These are phyloP conservation scores for Ascochyta fabae DNA, from an alignment of 2,329 filamentous ascomycete species.

Conservation along the genomic window DNA sequence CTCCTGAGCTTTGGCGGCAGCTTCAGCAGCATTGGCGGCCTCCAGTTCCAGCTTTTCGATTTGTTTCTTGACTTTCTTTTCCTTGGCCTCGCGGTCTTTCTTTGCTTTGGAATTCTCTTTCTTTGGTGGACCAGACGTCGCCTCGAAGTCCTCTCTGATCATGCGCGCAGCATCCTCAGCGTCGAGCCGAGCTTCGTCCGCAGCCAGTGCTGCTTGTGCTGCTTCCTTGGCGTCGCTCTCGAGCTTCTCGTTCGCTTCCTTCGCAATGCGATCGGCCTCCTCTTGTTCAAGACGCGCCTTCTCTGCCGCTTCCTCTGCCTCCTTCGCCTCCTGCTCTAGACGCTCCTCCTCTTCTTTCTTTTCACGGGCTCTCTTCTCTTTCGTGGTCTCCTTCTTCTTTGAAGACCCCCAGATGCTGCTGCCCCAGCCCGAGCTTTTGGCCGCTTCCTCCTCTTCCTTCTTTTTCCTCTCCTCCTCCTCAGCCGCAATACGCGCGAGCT, in stretches of 20 bases:
- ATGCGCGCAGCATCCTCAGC: conserved; percentile 10
- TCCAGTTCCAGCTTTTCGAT: conserved; percentile 37
- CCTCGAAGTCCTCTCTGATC: conserved; percentile 32
- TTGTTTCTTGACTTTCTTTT: conserved; percentile 37
- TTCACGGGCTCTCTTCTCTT: conserved; percentile 42
- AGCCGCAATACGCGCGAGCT: conserved; percentile 31
- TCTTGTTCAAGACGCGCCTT: conserved; percentile 26
- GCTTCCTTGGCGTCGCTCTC: conserved; percentile 31
- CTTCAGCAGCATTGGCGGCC: conserved; percentile 43
- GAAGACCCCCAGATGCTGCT: conserved; percentile 29
- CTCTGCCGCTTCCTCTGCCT: conserved; percentile 32
- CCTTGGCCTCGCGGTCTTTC: conserved; percentile 36
- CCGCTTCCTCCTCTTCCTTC: conserved; percentile 31
- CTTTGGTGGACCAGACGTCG: conserved; percentile 38
- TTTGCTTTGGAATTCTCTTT: conserved; percentile 41
- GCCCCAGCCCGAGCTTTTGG: conserved; percentile 34
- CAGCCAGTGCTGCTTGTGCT: conserved; percentile 25
- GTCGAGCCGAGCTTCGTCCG: conserved; percentile 27
- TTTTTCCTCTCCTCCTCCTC: conserved; percentile 38
- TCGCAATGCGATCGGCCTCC: conserved; percentile 26
- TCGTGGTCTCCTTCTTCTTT: conserved; percentile 49
- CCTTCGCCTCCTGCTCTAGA: conserved; percentile 15
- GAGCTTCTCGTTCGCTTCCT: conserved; percentile 36
- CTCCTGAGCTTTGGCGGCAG: conserved; percentile 44
- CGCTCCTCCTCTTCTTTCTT: conserved; percentile 41